Evolutionary conservation across 164 flowering plant genomes (phyloP), one percentile per base, ranked within the genome.

Genomic region (Sedum album): DNA sequence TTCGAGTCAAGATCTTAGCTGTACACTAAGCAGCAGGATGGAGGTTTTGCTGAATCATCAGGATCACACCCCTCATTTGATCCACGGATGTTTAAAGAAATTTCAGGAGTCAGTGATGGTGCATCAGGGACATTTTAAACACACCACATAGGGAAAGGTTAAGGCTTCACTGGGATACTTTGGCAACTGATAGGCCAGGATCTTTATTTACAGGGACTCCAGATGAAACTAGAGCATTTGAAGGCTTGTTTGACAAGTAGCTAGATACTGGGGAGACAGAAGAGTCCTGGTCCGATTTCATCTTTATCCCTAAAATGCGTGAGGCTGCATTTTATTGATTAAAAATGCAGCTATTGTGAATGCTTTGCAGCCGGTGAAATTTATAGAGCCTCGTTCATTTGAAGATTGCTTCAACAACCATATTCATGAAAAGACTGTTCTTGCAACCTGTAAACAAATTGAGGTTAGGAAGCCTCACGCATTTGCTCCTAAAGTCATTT

Each of bases 361-460:
- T 90, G 96, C 81, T 90, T 90, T 78, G 93, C 96, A 71, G 96
- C 96, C 73, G 96, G 96, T n/a, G 18, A 88, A 90, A 77, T 90
- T 93, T 72, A 86, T 84, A 66, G 96, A 88, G 74, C 89, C 96
- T 38, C 88, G 96, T 71, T 79, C 93, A 55, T 90, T 93, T 77
- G 84, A 77, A 67, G 90, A 86, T 5, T 90, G 96, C 80, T 85
- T 81, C 75, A 90, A 90, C 81, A 86, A 83, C 78, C 93, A 93
- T 55, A 78, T 84, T 73, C 90, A n/a, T n/a, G n/a, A n/a, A n/a
- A n/a, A n/a, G n/a, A n/a, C n/a, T n/a, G n/a, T n/a, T n/a, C n/a
- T n/a, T 67, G 87, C 87, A 74, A 84, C 93, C 67, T 91, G 96
- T 72, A 86, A 83, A 66, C 93, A 88, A 80, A 90, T 90, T 31